These are phyloP conservation scores for Azolla pinnata DNA, from an alignment of 75 land plant species.

Conservation along the genomic window DNA sequence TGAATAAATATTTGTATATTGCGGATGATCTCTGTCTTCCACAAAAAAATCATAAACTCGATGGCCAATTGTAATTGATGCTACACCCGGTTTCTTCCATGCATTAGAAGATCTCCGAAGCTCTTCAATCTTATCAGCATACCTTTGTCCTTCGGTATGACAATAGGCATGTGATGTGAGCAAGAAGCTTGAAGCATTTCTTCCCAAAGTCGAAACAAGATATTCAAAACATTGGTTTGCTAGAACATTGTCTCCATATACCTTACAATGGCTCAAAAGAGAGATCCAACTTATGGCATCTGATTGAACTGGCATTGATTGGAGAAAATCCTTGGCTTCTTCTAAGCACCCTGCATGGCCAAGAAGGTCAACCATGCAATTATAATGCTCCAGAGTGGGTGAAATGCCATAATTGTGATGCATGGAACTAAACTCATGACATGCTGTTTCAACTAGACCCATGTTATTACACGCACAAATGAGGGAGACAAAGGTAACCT, in stretches of 20 bases:
- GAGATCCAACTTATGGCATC: constrained; percentile 32
- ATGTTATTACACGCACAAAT: constrained; percentile 46
- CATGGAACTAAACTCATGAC: constrained; percentile 22
- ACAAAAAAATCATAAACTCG: not conserved
- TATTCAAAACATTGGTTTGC: constrained; percentile 8
- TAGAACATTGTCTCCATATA: constrained; percentile 24
- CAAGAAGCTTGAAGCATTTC: not conserved
- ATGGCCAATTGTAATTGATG: not conserved
- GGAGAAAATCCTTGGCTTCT: constrained; percentile 33
- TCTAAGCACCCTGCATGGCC: constrained; percentile 40
- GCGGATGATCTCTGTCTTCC: not conserved
- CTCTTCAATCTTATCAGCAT: not conserved
- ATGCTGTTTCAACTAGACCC: constrained; percentile 45
- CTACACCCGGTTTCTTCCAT: constrained; percentile 3
- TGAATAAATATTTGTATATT: not conserved
- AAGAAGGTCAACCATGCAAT: constrained; percentile 55
- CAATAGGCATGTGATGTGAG: not conserved
- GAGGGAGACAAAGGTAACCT: constrained; percentile 33
- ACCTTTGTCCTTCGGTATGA: not conserved
- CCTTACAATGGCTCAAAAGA: constrained; percentile 28
- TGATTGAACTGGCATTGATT: constrained; percentile 6
- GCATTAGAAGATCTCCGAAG: not conserved
- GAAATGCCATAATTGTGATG: constrained; percentile 24
- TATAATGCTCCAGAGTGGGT: constrained; percentile 47
- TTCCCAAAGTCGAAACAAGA: not conserved